A percentile compares a stretch with the other conserved stretches of the same genome.
phyloP scores from a whole-genome alignment of 2,329 filamentous ascomycete genomes.

The Colletotrichum spaethianum region DNA sequence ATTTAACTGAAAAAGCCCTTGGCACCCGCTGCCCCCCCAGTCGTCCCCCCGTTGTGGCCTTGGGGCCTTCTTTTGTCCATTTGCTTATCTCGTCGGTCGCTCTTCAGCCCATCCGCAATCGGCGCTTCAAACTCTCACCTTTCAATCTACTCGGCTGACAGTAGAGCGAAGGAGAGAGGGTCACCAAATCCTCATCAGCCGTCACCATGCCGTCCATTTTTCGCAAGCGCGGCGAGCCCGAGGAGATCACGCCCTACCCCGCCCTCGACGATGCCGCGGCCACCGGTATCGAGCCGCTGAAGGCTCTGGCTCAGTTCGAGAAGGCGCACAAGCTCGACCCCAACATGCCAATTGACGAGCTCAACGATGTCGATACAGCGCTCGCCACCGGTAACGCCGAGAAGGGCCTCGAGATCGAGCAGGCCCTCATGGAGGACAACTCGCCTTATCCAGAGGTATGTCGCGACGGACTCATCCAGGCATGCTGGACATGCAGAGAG shows the following conservation, averaged over 20 bases:
- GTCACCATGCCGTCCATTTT: slow-evolving; percentile 56
- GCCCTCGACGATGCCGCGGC: slow-evolving; percentile 55
- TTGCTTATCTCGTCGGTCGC: slow-evolving; percentile 37
- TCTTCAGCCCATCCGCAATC: slow-evolving; percentile 40
- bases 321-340: slow-evolving; percentile 75
- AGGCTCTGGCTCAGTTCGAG: slow-evolving; percentile 69
- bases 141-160: slow-evolving; percentile 33
- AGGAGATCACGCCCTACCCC: slow-evolving; percentile 60
- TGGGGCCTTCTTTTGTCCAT: slow-evolving; percentile 35
- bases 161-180: slow-evolving; percentile 39
- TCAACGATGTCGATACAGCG: slow-evolving; percentile 72
- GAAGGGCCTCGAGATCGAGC: slow-evolving; percentile 70
- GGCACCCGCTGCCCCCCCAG: slow-evolving; percentile 34
- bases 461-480: not conserved
- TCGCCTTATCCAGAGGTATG: slow-evolving; percentile 77
- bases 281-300: slow-evolving; percentile 58
- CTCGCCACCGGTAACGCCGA: slow-evolving; percentile 68
- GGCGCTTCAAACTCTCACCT: slow-evolving; percentile 32
- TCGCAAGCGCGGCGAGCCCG: slow-evolving; percentile 62
- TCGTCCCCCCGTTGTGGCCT: slow-evolving; percentile 30
- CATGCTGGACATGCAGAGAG: not conserved
- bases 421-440: slow-evolving; percentile 73
- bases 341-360: slow-evolving; percentile 74
- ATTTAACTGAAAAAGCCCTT: slow-evolving; percentile 38
- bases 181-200: slow-evolving; percentile 1